These are phyloP conservation scores for Aristolochia fimbriata DNA, from an alignment of 164 flowering plant genomes.

Conservation along the genomic window DNA sequence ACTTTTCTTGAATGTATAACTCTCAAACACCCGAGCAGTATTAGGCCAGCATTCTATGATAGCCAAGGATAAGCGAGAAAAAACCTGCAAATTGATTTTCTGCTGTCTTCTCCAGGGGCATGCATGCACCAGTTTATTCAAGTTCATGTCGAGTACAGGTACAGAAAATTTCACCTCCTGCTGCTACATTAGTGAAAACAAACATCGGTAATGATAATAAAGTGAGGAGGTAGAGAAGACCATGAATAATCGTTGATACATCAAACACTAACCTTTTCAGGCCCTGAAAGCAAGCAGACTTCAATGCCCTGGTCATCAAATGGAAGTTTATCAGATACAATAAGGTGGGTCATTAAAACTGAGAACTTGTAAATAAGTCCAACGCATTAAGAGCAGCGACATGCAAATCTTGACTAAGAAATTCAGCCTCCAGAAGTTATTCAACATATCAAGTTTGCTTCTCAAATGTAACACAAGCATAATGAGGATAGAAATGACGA, in stretches of 20 bases:
- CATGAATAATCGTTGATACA: neutral
- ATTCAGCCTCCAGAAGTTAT: no score
- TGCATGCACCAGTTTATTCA: conserved; percentile 68
- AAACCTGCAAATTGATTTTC: conserved; percentile 79
- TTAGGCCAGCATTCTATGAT: no score
- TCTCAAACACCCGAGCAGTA: no score
- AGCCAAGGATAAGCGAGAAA: conserved; percentile 1
- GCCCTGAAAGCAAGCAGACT: conserved; percentile 48
- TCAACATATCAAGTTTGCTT: no score
- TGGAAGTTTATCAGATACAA: conserved; percentile 1
- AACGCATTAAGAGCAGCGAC: no score
- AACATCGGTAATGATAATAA: neutral
- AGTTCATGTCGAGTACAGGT: conserved; percentile 62
- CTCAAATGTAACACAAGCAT: no score
- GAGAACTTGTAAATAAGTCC: neutral
- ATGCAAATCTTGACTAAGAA: no score
- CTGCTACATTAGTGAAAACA: conserved; percentile 54
- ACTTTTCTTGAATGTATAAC: neutral
- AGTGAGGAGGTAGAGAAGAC: neutral
- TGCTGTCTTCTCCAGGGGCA: conserved; percentile 53
- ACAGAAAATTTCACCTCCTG: conserved; percentile 88
- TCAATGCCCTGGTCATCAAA: conserved; percentile 60
- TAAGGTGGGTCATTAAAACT: neutral
- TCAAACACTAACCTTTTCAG: conserved; percentile 48
- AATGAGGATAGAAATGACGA: no score